phyloP scores from a whole-genome alignment of 2,329 filamentous ascomycete genomes.

The Penicillium sp. region DNA sequence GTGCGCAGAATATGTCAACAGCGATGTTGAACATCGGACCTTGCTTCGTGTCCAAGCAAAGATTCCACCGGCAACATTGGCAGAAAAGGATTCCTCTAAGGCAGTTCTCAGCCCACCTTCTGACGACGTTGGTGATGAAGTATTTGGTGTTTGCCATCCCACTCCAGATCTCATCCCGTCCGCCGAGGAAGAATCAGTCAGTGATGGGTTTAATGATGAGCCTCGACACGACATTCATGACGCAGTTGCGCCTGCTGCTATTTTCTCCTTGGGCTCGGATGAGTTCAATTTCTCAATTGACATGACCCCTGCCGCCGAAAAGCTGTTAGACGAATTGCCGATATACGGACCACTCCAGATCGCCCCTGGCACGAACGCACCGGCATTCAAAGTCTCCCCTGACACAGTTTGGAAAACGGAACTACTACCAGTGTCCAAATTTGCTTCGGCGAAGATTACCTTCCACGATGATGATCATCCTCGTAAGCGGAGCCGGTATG shows the following conservation, averaged over 20 bases:
- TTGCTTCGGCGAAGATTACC: conserved; percentile 74
- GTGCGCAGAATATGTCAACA: conserved; percentile 77
- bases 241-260: conserved; percentile 64
- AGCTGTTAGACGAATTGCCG: conserved; percentile 75
- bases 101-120: conserved; percentile 30
- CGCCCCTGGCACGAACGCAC: conserved; percentile 57
- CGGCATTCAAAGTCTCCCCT: conserved; percentile 59
- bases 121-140: conserved; percentile 35
- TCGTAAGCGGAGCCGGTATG: conserved; percentile 76
- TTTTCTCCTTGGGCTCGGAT: conserved; percentile 78
- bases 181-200: conserved; percentile 57
- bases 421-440: conserved; percentile 83
- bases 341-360: conserved; percentile 65
- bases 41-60: conserved; percentile 63
- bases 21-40: conserved; percentile 61
- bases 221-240: conserved; percentile 43
- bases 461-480: conserved; percentile 64
- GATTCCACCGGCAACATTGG: conserved; percentile 27
- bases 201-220: conserved; percentile 47
- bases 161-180: conserved; percentile 68
- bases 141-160: conserved; percentile 43
- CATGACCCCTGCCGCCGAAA: conserved; percentile 70
- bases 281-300: conserved; percentile 77
- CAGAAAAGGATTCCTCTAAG: conserved; percentile 26
- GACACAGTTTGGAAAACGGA: conserved; percentile 72